A percentile compares a stretch with the other conserved stretches of the same genome.
phyloP scores from a whole-genome alignment of 2,329 filamentous ascomycete genomes.

The Cercospora berteroae region DNA sequence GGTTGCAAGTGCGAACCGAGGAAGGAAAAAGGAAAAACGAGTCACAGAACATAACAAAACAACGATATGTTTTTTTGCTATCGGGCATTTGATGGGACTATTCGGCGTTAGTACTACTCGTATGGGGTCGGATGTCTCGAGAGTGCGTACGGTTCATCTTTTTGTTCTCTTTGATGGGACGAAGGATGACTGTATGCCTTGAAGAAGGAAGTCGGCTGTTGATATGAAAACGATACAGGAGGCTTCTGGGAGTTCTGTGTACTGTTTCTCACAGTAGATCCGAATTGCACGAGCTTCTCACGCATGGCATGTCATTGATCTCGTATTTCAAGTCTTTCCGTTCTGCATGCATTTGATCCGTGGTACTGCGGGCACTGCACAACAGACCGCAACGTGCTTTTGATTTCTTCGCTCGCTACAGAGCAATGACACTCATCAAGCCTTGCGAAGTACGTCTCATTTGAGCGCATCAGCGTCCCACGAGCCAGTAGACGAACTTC shows the following conservation, averaged over 20 bases:
- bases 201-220: slow-evolving; percentile 23
- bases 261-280: slow-evolving; percentile 19
- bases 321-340: not conserved
- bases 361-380: no score
- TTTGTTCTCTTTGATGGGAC: not conserved
- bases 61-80: slow-evolving; percentile 10
- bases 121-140: slow-evolving; percentile 22
- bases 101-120: not conserved
- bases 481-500: not conserved
- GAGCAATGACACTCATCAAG: not conserved
- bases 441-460: not conserved
- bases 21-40: slow-evolving; percentile 2
- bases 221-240: slow-evolving; percentile 17
- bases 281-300: slow-evolving; percentile 22
- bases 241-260: slow-evolving; percentile 17
- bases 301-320: not conserved
- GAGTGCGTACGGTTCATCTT: slow-evolving; percentile 10
- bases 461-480: not conserved
- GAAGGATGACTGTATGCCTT: slow-evolving; percentile 12
- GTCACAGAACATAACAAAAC: slow-evolving; percentile 9
- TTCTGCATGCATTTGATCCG: no score
- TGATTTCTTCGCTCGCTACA: not conserved
- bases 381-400: not conserved
- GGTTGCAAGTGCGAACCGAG: not conserved
- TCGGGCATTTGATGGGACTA: slow-evolving; percentile 1